phyloP scores from a whole-genome alignment of 2,329 filamentous ascomycete genomes.

The Trichoderma guizhouense region DNA sequence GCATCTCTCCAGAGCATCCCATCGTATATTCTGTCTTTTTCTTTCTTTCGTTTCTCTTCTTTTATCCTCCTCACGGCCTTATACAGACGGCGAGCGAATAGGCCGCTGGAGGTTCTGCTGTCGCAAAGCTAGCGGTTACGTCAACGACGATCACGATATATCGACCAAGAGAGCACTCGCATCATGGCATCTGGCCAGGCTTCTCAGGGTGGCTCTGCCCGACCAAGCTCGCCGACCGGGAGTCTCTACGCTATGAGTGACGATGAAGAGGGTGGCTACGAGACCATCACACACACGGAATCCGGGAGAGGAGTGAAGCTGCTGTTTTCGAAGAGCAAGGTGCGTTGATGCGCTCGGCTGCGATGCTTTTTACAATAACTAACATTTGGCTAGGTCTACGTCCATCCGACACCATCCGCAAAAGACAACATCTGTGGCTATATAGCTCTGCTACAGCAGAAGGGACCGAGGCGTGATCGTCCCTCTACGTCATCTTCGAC shows the following conservation, averaged over 20 bases:
- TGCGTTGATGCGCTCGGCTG: slow-evolving; percentile 30
- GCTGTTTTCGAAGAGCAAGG: slow-evolving; percentile 95
- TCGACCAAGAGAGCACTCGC: not conserved
- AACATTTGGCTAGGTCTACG: slow-evolving; percentile 66
- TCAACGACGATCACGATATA: not conserved
- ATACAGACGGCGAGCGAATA: not conserved
- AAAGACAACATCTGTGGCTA: slow-evolving; percentile 97
- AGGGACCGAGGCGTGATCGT: slow-evolving; percentile 48
- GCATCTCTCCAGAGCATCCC: not conserved
- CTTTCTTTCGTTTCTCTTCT: not conserved
- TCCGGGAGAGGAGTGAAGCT: slow-evolving; percentile 85
- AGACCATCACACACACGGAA: slow-evolving; percentile 80
- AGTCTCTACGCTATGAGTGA: slow-evolving; percentile 97
- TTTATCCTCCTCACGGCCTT: not conserved
- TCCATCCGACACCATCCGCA: slow-evolving; percentile 87
- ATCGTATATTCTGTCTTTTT: not conserved
- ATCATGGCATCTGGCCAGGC: slow-evolving; percentile 13
- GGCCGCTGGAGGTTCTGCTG: not conserved
- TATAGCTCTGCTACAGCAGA: slow-evolving; percentile 89
- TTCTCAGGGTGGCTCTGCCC: not conserved
- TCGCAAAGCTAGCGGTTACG: slow-evolving; percentile 10
- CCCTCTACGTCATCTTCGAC: slow-evolving; percentile 31
- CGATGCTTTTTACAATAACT: not conserved
- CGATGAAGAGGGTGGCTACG: slow-evolving; percentile 92
- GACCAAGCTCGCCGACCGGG: slow-evolving; percentile 67